Base-by-base conservation (phyloP, 495 filamentous ascomycete genomes). In the Daldinia caldariorum region DNA sequence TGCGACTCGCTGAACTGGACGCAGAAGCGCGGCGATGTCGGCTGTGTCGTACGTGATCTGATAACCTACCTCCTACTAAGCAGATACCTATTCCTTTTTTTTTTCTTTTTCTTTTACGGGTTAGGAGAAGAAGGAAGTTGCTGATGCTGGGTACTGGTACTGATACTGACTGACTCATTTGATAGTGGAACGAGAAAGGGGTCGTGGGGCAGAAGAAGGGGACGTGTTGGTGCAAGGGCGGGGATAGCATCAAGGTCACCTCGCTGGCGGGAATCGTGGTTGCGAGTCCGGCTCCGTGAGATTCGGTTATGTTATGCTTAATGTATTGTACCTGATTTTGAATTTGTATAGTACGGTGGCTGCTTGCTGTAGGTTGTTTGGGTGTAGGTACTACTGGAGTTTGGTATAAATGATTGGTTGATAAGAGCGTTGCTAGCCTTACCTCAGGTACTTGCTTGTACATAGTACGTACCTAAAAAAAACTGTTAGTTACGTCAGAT, bases 1-100 rank as follows among this genome's bases (percentile, higher is more conserved):
- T 70, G 61, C 61, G 67, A 70, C 39, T 70, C 67, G 31, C 32
- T 70, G 32, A 70, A 70, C 26, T 55, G 29, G 31, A 38, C 12
- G 3, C 61, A 70, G 50, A 50, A 57, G 7, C 61, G 61, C n/a
- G 56, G 9, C 3, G 55, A 70, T 34, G 49, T 70, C 13, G 60
- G 67, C 55, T 6, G 61, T 64, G 37, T 70, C 8, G 38, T 64
- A 70, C n/a, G n/a, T n/a, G n/a, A n/a, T n/a, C n/a, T n/a, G n/a
- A n/a, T n/a, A n/a, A n/a, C n/a, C n/a, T n/a, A n/a, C n/a, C n/a
- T n/a, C n/a, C n/a, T n/a, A n/a, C n/a, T n/a, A n/a, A n/a, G n/a
- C n/a, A n/a, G n/a, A n/a, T n/a, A n/a, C n/a, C n/a, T n/a, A n/a
- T n/a, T n/a, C n/a, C n/a, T n/a, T n/a, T n/a, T n/a, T n/a, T n/a